A percentile compares a stretch with the other conserved stretches of the same genome.
These are phyloP conservation scores for Carex scoparia DNA, from an alignment of 176 grass and related monocot species.

Conservation along the genomic window DNA sequence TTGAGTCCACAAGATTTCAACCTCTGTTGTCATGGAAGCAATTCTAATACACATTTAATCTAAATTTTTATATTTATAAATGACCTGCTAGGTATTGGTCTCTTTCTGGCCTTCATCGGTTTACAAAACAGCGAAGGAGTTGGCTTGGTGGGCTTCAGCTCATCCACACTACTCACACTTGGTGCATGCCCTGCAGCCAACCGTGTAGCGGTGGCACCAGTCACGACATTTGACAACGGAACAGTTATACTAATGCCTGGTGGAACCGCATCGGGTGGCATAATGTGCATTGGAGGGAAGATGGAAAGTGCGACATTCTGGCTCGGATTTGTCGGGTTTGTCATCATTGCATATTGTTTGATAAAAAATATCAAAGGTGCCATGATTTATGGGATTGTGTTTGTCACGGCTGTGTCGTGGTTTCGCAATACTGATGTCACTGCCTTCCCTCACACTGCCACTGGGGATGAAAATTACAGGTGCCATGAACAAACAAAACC, in stretches of 20 bases:
- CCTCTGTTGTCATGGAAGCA: not conserved
- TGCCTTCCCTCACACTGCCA: constrained; percentile 50
- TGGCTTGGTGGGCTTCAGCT: constrained; percentile 53
- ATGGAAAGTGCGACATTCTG: constrained; percentile 77
- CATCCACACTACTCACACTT: constrained; percentile 61
- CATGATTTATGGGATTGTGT: constrained; percentile 77
- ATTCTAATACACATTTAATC: not conserved
- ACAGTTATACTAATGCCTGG: constrained; percentile 56
- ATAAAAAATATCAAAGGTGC: constrained; percentile 62
- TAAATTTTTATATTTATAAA: not conserved
- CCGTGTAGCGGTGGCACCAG: constrained; percentile 56
- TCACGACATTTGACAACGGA: constrained; percentile 50
- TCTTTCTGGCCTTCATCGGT: constrained; percentile 62
- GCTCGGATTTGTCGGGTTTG: constrained; percentile 59
- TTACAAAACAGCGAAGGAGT: constrained; percentile 56
- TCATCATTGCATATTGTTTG: constrained; percentile 75
- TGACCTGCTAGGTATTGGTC: constrained; percentile 37
- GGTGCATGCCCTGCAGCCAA: constrained; percentile 57
- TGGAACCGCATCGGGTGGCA: constrained; percentile 38
- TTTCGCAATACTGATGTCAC: constrained; percentile 58
- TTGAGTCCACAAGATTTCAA: not conserved
- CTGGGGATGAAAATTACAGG: constrained; percentile 43
- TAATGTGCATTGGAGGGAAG: constrained; percentile 57
- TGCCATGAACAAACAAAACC: not conserved
- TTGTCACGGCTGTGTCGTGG: constrained; percentile 75